Conservation (phyloP, 305 asterid genomes). For the Plantago rigida region DNA sequence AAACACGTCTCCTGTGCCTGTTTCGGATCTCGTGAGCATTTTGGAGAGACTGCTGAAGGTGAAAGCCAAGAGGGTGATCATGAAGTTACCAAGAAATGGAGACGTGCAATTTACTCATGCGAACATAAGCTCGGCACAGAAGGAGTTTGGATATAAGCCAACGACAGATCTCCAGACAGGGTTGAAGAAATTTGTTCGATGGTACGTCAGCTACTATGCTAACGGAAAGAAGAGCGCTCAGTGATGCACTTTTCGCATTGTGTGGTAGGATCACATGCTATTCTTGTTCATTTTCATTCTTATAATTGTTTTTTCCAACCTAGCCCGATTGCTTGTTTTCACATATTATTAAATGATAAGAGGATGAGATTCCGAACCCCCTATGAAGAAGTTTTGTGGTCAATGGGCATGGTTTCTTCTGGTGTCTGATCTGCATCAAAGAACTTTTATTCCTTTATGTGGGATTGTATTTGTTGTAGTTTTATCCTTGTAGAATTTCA, state of each 20-base stretch:
- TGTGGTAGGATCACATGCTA: constrained; percentile 43
- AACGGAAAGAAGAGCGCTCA: constrained; percentile 40
- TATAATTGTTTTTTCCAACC: constrained; percentile 40
- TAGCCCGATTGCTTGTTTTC: constrained; percentile 31
- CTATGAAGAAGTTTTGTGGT: constrained; percentile 29
- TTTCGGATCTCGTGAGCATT: constrained; percentile 51
- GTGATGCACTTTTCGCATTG: constrained; percentile 38
- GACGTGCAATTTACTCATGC: constrained; percentile 56
- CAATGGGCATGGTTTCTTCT: constrained; percentile 23
- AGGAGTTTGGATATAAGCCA: constrained; percentile 49
- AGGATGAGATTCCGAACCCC: constrained; percentile 39
- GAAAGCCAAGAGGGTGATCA: constrained; percentile 46
- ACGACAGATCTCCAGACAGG: constrained; percentile 43
- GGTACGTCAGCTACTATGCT: constrained; percentile 46
- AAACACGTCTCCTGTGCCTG: constrained; percentile 65
- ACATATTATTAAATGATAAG: constrained; percentile 30
- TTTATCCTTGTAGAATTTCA: constrained; percentile 49
- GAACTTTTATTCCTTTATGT: constrained; percentile 31
- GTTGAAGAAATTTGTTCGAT: constrained; percentile 45
- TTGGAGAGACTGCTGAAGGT: constrained; percentile 58
- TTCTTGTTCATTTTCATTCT: constrained; percentile 55
- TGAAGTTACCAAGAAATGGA: constrained; percentile 54
- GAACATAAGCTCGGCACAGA: constrained; percentile 44
- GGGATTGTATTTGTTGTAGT: constrained; percentile 58
- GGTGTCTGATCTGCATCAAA: constrained; percentile 29